A percentile compares a stretch with the other conserved stretches of the same genome.
These are phyloP conservation scores for Eimeria acervulina DNA, from an alignment of 169 alveolate species.

Conservation along the genomic window DNA sequence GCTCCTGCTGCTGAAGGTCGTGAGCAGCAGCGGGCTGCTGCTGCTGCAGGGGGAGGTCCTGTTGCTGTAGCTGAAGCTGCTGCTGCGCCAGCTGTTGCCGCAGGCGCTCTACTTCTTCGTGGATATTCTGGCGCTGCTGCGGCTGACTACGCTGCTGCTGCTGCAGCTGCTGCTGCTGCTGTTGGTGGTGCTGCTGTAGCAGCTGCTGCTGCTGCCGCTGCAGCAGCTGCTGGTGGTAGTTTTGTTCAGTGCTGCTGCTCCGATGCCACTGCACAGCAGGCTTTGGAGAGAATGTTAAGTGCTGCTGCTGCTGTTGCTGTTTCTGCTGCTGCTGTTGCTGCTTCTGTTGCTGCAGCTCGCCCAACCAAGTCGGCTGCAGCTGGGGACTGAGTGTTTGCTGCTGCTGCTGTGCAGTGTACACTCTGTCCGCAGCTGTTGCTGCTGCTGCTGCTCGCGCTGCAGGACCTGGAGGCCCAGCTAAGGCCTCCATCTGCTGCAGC, in stretches of 20 bases:
- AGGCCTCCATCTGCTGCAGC: neutral
- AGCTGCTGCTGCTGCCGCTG: slow-evolving; percentile 46
- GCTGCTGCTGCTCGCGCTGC: neutral
- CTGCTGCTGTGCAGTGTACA: neutral
- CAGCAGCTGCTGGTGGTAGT: slow-evolving; percentile 24
- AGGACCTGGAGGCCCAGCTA: neutral
- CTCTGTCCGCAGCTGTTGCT: neutral
- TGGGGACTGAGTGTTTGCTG: neutral
- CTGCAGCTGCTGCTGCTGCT: neutral
- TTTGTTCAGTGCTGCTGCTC: neutral
- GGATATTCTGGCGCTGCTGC: neutral
- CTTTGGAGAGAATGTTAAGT: neutral
- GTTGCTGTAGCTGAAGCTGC: neutral
- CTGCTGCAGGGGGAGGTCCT: neutral
- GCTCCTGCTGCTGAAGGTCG: neutral
- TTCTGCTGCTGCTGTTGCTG: neutral
- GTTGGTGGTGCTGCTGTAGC: neutral
- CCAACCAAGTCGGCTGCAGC: neutral
- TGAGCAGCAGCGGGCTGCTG: neutral
- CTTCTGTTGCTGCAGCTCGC: neutral
- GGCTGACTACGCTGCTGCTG: neutral
- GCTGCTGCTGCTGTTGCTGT: slow-evolving; percentile 32
- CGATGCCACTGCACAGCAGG: slow-evolving; percentile 6
- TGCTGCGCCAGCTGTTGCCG: slow-evolving; percentile 27
- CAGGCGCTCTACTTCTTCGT: slow-evolving; percentile 50